Percentiles rank a stretch among this genome's conserved stretches.
Conservation (phyloP, 2,329 filamentous ascomycete genomes). For the Chalaropsis ovoidea region DNA sequence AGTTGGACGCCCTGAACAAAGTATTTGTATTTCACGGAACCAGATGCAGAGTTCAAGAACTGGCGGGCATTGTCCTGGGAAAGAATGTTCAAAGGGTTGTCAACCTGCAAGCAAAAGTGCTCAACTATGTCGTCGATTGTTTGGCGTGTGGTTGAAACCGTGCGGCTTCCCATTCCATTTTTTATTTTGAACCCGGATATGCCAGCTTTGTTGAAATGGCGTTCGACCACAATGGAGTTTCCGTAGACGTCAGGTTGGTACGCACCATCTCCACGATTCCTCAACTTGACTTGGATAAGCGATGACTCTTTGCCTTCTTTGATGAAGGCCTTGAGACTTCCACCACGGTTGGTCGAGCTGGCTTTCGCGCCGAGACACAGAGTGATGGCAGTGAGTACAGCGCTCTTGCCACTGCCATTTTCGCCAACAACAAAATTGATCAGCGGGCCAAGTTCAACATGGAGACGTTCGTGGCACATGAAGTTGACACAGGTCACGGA, state of each 20-base stretch:
- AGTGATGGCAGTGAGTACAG: constrained; percentile 83
- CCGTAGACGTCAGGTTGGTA: constrained; percentile 78
- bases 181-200: constrained; percentile 81
- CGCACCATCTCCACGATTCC: constrained; percentile 76
- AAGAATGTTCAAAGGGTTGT: constrained; percentile 91
- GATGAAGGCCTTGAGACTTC: constrained; percentile 80
- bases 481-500: constrained; percentile 83
- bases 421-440: constrained; percentile 98
- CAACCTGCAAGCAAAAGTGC: constrained; percentile 85
- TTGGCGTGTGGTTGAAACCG: constrained; percentile 70
- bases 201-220: constrained; percentile 68
- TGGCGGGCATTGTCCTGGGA: constrained; percentile 92
- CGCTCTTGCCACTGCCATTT: constrained; percentile 96
- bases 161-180: constrained; percentile 49
- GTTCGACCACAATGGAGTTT: constrained; percentile 77
- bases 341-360: constrained; percentile 81
- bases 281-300: constrained; percentile 71
- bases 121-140: constrained; percentile 91
- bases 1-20: constrained; percentile 92
- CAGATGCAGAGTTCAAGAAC: constrained; percentile 76
- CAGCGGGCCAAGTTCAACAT: constrained; percentile 76
- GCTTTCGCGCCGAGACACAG: constrained; percentile 93
- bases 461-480: constrained; percentile 83
- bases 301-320: constrained; percentile 76
- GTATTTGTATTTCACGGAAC: constrained; percentile 86